Evolutionary conservation across 441 rosid species (phyloP).

Genomic region (Lepidium campestre): DNA sequence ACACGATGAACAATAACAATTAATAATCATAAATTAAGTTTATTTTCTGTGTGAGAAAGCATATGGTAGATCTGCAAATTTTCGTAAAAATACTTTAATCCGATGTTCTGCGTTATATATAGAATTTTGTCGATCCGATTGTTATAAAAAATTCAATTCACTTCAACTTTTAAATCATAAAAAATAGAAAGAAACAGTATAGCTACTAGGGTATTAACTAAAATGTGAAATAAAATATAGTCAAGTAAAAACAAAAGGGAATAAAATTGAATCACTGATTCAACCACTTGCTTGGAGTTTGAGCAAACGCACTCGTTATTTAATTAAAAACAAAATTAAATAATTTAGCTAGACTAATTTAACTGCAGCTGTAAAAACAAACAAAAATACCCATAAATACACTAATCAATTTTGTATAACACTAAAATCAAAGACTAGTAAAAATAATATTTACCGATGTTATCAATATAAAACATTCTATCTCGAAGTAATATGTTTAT

Average conservation of each 20-base stretch:
- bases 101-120: too few relatives aligned
- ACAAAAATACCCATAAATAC: not conserved
- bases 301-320: slow-evolving; percentile 7
- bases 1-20: not conserved
- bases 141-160: too few relatives aligned
- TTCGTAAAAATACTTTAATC: too few relatives aligned
- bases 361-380: not conserved
- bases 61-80: too few relatives aligned
- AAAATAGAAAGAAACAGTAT: not conserved
- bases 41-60: not conserved
- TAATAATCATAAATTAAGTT: not conserved
- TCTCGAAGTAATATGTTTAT: not conserved
- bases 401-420: not conserved
- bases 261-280: not conserved
- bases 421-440: not conserved
- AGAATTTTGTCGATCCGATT: too few relatives aligned
- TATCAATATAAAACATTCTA: not conserved
- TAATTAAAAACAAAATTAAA: not conserved
- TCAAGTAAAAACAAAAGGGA: slow-evolving; percentile 1
- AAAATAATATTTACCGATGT: not conserved
- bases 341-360: not conserved
- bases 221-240: not conserved
- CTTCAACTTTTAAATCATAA: not conserved
- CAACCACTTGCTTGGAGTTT: slow-evolving; percentile 15
- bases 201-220: not conserved